A percentile compares a stretch with the other conserved stretches of the same genome.
Conservation (phyloP, 768 basidiomycete genomes). For the Termitomyces sp. region DNA sequence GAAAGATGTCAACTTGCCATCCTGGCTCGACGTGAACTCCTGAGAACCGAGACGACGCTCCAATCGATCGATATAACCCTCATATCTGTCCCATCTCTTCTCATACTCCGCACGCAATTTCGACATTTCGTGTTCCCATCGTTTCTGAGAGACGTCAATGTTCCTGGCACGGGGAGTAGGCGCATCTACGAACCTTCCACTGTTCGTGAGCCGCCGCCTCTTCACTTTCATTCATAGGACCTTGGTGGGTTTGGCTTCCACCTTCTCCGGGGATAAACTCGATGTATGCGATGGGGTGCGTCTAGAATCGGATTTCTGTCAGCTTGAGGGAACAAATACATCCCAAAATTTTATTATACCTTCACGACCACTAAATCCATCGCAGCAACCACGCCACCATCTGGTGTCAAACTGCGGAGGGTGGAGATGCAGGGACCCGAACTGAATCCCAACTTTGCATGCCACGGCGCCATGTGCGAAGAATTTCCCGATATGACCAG, state of each 20-base stretch:
- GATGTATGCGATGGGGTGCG: constrained; percentile 77
- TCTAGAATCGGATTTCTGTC: constrained; percentile 29
- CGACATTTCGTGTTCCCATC: constrained; percentile 53
- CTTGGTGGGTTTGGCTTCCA: constrained; percentile 47
- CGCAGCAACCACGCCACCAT: constrained; percentile 76
- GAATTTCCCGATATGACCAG: constrained; percentile 81
- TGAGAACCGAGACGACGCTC: constrained; percentile 51
- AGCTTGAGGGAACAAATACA: neutral
- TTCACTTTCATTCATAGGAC: constrained; percentile 68
- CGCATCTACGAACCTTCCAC: constrained; percentile 63
- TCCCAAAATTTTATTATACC: constrained; percentile 28
- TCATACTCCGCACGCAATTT: constrained; percentile 57
- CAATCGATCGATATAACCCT: constrained; percentile 64
- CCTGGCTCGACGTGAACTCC: constrained; percentile 34
- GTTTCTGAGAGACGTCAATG: constrained; percentile 36
- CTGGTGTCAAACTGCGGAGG: constrained; percentile 70
- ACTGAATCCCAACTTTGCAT: constrained; percentile 81
- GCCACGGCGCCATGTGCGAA: constrained; percentile 83
- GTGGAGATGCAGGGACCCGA: constrained; percentile 65
- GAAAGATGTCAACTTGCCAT: constrained; percentile 30
- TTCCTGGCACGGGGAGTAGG: neutral
- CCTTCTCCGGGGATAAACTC: constrained; percentile 53
- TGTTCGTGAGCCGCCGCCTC: constrained; percentile 54
- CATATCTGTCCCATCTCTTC: constrained; percentile 47
- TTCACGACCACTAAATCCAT: constrained; percentile 74